Percentiles rank a stretch among this genome's conserved stretches.
Evolutionary conservation across 176 grass and related monocot species (phyloP).

Genomic region (Olyra latifolia): DNA sequence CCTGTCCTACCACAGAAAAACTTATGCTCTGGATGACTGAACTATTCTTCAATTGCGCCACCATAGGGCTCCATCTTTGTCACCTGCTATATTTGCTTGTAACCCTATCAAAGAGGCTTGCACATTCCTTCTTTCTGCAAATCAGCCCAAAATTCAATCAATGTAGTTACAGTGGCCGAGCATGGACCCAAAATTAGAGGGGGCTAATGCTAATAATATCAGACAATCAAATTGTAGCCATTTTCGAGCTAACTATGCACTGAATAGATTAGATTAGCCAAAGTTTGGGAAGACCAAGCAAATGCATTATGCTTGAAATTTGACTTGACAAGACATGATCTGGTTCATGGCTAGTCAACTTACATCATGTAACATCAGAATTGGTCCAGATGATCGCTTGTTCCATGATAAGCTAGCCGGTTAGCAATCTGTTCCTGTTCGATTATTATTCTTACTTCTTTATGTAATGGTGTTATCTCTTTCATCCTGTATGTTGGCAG

Average conservation of each 20-base stretch:
- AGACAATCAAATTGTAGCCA: too few species aligned
- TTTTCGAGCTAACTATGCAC: too few species aligned
- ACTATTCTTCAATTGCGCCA: neutral
- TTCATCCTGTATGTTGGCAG: neutral
- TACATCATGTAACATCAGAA: neutral
- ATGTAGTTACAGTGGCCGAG: too few species aligned
- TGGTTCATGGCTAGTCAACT: neutral
- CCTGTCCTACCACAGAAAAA: neutral
- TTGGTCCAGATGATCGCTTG: neutral
- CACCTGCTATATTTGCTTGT: neutral
- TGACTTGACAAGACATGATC: neutral
- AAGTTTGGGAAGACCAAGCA: too few species aligned
- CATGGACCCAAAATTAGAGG: too few species aligned
- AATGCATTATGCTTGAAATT: too few species aligned
- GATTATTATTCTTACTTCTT: neutral
- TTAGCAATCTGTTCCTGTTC: neutral
- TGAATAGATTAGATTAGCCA: too few species aligned
- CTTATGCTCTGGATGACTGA: neutral
- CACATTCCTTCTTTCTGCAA: neutral
- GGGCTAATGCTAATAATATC: too few species aligned
- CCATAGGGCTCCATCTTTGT: neutral
- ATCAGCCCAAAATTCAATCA: neutral
- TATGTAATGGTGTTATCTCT: neutral
- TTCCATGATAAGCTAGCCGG: too few species aligned
- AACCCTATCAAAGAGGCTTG: neutral